Conservation (phyloP, 768 basidiomycete species). For the Russula brevipes region DNA sequence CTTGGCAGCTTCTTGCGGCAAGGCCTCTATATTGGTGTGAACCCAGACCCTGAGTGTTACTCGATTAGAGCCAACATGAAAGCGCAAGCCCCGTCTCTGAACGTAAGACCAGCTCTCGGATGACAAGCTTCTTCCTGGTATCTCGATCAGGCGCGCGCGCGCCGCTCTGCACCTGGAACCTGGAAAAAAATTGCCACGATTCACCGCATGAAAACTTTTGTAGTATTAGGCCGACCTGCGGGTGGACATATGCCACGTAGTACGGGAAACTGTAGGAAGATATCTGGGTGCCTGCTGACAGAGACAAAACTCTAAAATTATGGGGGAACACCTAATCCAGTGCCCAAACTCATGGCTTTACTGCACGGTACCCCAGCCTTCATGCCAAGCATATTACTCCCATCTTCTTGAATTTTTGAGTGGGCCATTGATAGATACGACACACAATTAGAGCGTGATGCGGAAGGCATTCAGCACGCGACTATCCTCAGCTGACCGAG, state of each 20-base stretch:
- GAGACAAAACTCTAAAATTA: constrained; percentile 8
- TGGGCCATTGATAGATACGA: background rate
- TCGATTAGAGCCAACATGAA: background rate
- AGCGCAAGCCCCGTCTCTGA: background rate
- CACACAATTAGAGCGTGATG: constrained; percentile 29
- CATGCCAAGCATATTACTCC: background rate
- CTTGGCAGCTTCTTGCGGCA: background rate
- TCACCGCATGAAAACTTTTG: background rate
- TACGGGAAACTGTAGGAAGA: constrained; percentile 8
- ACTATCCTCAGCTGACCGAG: constrained; percentile 35
- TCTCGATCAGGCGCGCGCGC: background rate
- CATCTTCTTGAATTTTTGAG: constrained; percentile 10
- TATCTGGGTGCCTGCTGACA: background rate
- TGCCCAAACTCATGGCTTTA: background rate
- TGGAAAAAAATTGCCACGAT: background rate
- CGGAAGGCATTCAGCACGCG: constrained; percentile 35
- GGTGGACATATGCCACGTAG: constrained; percentile 15
- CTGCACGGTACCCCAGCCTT: background rate
- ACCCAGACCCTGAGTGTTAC: background rate
- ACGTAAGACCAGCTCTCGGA: no score
- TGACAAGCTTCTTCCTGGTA: background rate
- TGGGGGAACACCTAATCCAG: background rate
- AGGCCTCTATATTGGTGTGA: no score
- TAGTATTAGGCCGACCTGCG: constrained; percentile 10
- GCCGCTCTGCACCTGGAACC: background rate